Evolutionary conservation across 805 yeast species (phyloP).

Genomic region (Candida parachauliodes): DNA sequence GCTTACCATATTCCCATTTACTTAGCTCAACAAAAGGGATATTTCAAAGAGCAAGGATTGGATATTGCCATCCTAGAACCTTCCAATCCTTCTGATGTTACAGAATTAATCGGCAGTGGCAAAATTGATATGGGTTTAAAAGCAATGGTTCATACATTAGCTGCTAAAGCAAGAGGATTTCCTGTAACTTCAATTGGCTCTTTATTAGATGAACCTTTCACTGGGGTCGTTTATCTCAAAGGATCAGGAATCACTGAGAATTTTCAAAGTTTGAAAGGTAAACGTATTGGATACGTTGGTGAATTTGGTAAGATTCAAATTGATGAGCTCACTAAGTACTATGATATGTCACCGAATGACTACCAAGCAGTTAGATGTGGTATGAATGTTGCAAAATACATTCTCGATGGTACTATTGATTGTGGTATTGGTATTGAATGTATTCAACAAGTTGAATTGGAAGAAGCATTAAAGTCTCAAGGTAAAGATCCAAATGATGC

Average conservation of each 20-base stretch:
- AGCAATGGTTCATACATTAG: slow-evolving; percentile 59
- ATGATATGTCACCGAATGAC: slow-evolving; percentile 53
- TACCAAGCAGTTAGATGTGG: slow-evolving; percentile 59
- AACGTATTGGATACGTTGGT: slow-evolving; percentile 54
- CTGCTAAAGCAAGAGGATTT: slow-evolving; percentile 57
- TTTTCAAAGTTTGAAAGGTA: slow-evolving; percentile 50
- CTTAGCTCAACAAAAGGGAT: slow-evolving; percentile 48
- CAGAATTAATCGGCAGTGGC: slow-evolving; percentile 54
- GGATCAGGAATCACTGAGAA: slow-evolving; percentile 50
- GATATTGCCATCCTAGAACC: slow-evolving; percentile 54
- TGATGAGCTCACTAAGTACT: slow-evolving; percentile 53
- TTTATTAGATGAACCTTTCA: slow-evolving; percentile 54
- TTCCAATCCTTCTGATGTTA: slow-evolving; percentile 55
- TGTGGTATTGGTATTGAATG: slow-evolving; percentile 60
- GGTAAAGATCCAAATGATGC: slow-evolving; percentile 46
- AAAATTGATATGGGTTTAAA: slow-evolving; percentile 57
- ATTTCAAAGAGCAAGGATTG: slow-evolving; percentile 46
- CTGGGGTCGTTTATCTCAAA: slow-evolving; percentile 50
- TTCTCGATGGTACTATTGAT: slow-evolving; percentile 52
- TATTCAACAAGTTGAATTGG: slow-evolving; percentile 56
- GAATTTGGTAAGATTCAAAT: slow-evolving; percentile 58
- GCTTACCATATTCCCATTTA: slow-evolving; percentile 55
- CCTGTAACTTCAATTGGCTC: slow-evolving; percentile 57
- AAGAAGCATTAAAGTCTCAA: slow-evolving; percentile 41
- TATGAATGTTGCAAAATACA: slow-evolving; percentile 55